phyloP scores from a whole-genome alignment of 106 monocot species.

The Amphibolis antarctica region DNA sequence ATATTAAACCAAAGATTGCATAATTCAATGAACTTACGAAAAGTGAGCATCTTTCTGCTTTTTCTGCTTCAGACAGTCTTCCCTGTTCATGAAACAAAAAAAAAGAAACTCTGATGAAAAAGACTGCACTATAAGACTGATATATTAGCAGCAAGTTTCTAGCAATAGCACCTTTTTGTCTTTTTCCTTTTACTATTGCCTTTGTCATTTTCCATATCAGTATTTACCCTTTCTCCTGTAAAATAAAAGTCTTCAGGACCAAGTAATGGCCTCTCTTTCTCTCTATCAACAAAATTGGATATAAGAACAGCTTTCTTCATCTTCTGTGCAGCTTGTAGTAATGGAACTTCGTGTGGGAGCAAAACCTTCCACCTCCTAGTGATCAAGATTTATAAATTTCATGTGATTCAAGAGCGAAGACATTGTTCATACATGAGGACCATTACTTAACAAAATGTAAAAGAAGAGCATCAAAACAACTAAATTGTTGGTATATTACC shows the following conservation, averaged over 20 bases:
- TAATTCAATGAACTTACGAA: not conserved
- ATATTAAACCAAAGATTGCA: not conserved
- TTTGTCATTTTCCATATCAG: not conserved
- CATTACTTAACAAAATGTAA: not conserved
- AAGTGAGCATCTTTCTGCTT: not conserved
- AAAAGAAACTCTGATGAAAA: not conserved
- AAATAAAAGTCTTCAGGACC: slow-evolving; percentile 66
- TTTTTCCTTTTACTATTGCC: slow-evolving; percentile 9
- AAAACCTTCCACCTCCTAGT: slow-evolving; percentile 85
- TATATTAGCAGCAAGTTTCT: not conserved
- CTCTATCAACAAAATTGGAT: slow-evolving; percentile 85
- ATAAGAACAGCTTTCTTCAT: slow-evolving; percentile 67
- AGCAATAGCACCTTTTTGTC: slow-evolving; percentile 19
- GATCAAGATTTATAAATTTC: not conserved
- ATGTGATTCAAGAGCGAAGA: not conserved
- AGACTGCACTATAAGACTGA: not conserved
- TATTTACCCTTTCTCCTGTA: slow-evolving; percentile 6
- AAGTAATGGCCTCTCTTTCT: slow-evolving; percentile 67
- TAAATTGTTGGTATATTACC: too few species aligned
- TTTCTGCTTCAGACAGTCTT: not conserved
- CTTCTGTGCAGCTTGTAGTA: slow-evolving; percentile 33
- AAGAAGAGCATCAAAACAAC: too few species aligned
- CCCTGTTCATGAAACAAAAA: not conserved
- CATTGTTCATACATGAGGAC: not conserved
- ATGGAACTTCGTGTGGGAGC: slow-evolving; percentile 49